These are phyloP conservation scores for Boletellus ananas DNA, from an alignment of 768 basidiomycete genomes.

Conservation along the genomic window DNA sequence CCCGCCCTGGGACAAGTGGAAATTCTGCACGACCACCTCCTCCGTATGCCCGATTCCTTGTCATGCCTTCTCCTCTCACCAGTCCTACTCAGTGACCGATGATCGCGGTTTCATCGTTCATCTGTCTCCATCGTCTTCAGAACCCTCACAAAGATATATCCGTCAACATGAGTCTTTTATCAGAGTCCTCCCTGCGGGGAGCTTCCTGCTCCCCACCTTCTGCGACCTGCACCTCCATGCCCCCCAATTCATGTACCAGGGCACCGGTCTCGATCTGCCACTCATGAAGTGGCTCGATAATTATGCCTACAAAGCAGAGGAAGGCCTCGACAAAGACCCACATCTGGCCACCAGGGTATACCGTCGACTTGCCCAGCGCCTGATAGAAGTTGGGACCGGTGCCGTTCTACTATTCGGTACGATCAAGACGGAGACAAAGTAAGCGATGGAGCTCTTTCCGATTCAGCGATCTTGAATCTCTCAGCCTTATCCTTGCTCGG, in stretches of 20 bases:
- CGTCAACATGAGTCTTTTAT: slow-evolving; percentile 10
- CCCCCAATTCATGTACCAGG: slow-evolving; percentile 85
- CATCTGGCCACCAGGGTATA: slow-evolving; percentile 66
- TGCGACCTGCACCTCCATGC: slow-evolving; percentile 85
- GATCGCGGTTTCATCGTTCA: slow-evolving; percentile 48
- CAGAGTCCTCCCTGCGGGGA: slow-evolving; percentile 44
- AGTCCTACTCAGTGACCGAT: slow-evolving; percentile 27
- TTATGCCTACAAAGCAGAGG: slow-evolving; percentile 82
- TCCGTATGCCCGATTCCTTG: slow-evolving; percentile 35
- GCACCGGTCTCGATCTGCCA: slow-evolving; percentile 80
- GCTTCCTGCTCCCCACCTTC: slow-evolving; percentile 75
- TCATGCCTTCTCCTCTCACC: slow-evolving; percentile 2
- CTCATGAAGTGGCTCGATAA: slow-evolving; percentile 80
- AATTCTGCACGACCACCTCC: slow-evolving; percentile 52
- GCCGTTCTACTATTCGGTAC: slow-evolving; percentile 80
- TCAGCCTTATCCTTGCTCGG: slow-evolving; percentile 73
- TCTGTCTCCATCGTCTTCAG: slow-evolving; percentile 38
- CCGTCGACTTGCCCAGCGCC: slow-evolving; percentile 55
- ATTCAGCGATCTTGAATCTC: neutral
- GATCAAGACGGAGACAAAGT: slow-evolving; percentile 82
- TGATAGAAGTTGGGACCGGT: slow-evolving; percentile 74
- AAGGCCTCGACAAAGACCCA: slow-evolving; percentile 60
- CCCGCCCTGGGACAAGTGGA: slow-evolving; percentile 49
- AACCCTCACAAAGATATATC: slow-evolving; percentile 35
- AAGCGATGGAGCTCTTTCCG: slow-evolving; percentile 19